Percentiles rank a stretch among this genome's conserved stretches.
Conservation (phyloP, 805 yeast genomes). For the Kuraishia capsulata region DNA sequence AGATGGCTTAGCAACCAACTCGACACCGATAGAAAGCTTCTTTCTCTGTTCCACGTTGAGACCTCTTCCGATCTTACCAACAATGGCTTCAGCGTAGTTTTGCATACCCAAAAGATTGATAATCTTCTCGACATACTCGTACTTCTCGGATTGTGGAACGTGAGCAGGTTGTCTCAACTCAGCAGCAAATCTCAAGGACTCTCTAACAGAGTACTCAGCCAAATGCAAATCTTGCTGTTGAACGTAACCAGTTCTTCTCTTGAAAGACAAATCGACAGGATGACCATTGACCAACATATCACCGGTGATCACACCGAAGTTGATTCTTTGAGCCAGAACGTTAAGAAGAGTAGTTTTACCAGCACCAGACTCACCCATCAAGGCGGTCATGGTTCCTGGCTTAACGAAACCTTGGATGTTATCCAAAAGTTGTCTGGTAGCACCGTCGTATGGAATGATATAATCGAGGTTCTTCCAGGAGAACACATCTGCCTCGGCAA, state of each 20-base stretch:
- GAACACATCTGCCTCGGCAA: conserved; percentile 7
- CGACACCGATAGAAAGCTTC: conserved; percentile 35
- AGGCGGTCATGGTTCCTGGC: conserved; percentile 32
- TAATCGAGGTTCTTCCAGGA: conserved; percentile 15
- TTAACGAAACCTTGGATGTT: conserved; percentile 17
- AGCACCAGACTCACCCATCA: conserved; percentile 41
- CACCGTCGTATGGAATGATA: conserved; percentile 12
- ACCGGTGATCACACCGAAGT: conserved; percentile 38
- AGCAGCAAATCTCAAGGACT: conserved; percentile 34
- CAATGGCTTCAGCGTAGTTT: conserved; percentile 35
- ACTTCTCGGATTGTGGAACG: conserved; percentile 27
- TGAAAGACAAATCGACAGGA: conserved; percentile 29
- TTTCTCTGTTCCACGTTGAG: conserved; percentile 32
- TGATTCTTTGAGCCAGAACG: conserved; percentile 33
- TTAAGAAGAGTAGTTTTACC: conserved; percentile 43
- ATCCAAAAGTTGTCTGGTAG: conserved; percentile 15
- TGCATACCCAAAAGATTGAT: conserved; percentile 33
- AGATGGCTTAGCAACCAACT: conserved; percentile 37
- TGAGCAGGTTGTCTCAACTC: conserved; percentile 26
- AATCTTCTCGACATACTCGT: conserved; percentile 33
- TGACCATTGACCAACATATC: conserved; percentile 38
- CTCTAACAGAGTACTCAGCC: conserved; percentile 36
- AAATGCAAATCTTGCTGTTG: conserved; percentile 44
- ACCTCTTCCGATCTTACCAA: conserved; percentile 29
- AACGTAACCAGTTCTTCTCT: conserved; percentile 40